Percentiles rank a stretch among this genome's conserved stretches.
These are phyloP conservation scores for Candida tropicalis DNA, from an alignment of 1,139 yeast species.

Conservation along the genomic window DNA sequence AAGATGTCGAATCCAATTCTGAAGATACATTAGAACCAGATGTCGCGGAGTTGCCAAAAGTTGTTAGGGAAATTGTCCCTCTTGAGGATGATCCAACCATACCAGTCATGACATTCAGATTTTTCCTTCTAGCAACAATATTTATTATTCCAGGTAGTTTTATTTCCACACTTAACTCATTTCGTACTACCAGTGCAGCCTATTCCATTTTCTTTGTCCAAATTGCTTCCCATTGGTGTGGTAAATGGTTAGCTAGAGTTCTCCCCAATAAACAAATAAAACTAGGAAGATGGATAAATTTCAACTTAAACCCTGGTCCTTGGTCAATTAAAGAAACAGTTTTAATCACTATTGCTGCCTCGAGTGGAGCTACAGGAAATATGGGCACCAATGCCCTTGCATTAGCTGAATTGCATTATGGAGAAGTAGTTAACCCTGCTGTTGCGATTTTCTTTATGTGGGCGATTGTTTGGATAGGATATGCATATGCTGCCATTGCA, in stretches of 20 bases:
- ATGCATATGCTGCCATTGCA: slow-evolving; percentile 48
- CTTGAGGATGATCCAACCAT: slow-evolving; percentile 37
- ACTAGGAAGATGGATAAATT: slow-evolving; percentile 20
- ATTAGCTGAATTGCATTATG: slow-evolving; percentile 43
- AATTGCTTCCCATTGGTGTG: slow-evolving; percentile 45
- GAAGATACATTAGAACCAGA: slow-evolving; percentile 17
- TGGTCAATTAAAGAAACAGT: slow-evolving; percentile 52
- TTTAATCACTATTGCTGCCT: slow-evolving; percentile 47
- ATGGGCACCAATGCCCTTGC: slow-evolving; percentile 46
- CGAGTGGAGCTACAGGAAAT: slow-evolving; percentile 50
- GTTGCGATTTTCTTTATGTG: slow-evolving; percentile 46
- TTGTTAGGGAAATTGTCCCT: slow-evolving; percentile 38
- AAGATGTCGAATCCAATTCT: slow-evolving; percentile 1
- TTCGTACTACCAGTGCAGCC: slow-evolving; percentile 50
- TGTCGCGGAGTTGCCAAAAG: slow-evolving; percentile 27
- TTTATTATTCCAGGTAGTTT: slow-evolving; percentile 53
- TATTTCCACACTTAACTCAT: slow-evolving; percentile 50
- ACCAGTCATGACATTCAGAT: slow-evolving; percentile 46
- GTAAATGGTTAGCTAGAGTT: slow-evolving; percentile 39
- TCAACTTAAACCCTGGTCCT: slow-evolving; percentile 47
- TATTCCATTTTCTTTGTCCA: slow-evolving; percentile 51
- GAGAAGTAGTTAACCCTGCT: slow-evolving; percentile 31
- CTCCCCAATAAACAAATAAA: slow-evolving; percentile 34
- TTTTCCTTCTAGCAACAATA: slow-evolving; percentile 37
- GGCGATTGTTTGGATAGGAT: slow-evolving; percentile 51